Conservation (phyloP, 2,329 filamentous ascomycete genomes). For the Hansfordia pulvinata region DNA sequence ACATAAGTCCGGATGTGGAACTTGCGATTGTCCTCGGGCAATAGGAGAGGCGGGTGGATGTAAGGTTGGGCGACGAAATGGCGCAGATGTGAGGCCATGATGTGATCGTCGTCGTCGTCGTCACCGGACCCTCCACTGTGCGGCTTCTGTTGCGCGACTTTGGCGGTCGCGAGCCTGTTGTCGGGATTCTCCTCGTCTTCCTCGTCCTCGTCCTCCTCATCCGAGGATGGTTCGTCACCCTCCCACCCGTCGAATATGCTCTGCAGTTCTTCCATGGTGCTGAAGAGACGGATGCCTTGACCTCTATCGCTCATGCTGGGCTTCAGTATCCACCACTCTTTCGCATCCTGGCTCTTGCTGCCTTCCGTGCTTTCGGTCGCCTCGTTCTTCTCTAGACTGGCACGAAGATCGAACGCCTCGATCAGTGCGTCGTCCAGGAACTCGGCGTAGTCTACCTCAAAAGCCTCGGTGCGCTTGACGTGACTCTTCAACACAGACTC, state of each 20-base stretch:
- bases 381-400: slow-evolving; percentile 61
- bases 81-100: slow-evolving; percentile 80
- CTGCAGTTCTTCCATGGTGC: slow-evolving; percentile 70
- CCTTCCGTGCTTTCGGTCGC: slow-evolving; percentile 9
- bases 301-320: slow-evolving; percentile 95
- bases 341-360: slow-evolving; percentile 22
- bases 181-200: slow-evolving; percentile 20
- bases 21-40: slow-evolving; percentile 56
- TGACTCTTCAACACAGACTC: slow-evolving; percentile 52
- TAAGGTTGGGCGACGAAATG: slow-evolving; percentile 96
- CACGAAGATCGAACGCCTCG: slow-evolving; percentile 77
- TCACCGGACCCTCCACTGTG: slow-evolving; percentile 10
- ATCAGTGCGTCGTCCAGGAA: slow-evolving; percentile 88
- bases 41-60: slow-evolving; percentile 73
- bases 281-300: slow-evolving; percentile 84
- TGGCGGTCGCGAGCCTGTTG: too few species aligned
- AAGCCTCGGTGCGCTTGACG: slow-evolving; percentile 67
- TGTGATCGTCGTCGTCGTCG: slow-evolving; percentile 31
- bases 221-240: slow-evolving; percentile 44
- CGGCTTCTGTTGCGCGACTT: slow-evolving; percentile 6
- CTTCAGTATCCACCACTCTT: slow-evolving; percentile 99
- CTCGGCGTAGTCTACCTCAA: slow-evolving; percentile 93
- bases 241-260: slow-evolving; percentile 90
- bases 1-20: slow-evolving; percentile 95
- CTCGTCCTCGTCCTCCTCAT: slow-evolving; percentile 50